These are phyloP conservation scores for Pseudevernia furfuracea DNA, from an alignment of 495 filamentous ascomycete species.

Conservation along the genomic window DNA sequence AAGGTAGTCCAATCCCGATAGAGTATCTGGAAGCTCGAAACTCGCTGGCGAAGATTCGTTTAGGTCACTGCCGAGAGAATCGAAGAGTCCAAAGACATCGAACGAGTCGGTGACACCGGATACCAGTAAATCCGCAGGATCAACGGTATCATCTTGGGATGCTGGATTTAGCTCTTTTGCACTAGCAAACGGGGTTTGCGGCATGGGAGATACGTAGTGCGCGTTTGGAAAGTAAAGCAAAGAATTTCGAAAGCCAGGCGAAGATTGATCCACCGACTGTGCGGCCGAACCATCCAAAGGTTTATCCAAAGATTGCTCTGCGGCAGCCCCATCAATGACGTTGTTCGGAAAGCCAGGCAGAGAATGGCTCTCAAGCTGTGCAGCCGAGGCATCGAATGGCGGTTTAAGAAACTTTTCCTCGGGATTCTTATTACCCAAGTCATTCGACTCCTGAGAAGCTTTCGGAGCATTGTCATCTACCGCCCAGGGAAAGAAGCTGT, in stretches of 20 bases:
- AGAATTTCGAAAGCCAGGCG: too few species aligned
- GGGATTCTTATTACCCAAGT: not conserved
- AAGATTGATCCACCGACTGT: too few species aligned
- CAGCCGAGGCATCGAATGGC: not conserved
- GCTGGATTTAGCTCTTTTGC: not conserved
- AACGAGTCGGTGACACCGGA: not conserved
- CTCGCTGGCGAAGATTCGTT: not conserved
- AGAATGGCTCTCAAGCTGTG: not conserved
- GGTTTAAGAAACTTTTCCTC: not conserved
- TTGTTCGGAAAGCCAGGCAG: not conserved
- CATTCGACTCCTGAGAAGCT: not conserved
- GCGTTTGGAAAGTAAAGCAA: too few species aligned
- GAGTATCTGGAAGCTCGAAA: not conserved
- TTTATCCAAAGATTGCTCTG: not conserved
- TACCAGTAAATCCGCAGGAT: not conserved
- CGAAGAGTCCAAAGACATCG: not conserved
- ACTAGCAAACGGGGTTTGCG: not conserved
- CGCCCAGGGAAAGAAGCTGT: not conserved
- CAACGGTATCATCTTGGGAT: not conserved
- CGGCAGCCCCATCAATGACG: not conserved
- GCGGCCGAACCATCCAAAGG: too few species aligned
- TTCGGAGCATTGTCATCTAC: not conserved
- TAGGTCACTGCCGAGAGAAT: not conserved
- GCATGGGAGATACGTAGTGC: not conserved
- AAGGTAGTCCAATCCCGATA: not conserved